Conservation (phyloP, 768 basidiomycete genomes). For the Pleurotus cornucopiae region DNA sequence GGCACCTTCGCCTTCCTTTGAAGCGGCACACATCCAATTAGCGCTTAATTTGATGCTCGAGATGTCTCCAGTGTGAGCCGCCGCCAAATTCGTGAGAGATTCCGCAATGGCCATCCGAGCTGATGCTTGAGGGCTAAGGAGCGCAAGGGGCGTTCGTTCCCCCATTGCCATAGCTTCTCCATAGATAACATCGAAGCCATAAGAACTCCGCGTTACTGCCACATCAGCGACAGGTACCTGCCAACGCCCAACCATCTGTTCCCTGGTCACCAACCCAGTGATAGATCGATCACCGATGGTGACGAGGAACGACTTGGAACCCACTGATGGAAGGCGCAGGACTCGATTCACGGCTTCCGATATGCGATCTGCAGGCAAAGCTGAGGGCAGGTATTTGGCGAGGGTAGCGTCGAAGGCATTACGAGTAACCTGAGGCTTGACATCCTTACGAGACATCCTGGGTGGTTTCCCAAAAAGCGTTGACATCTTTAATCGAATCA, state of each 20-base stretch:
- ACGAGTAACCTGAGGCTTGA: conserved; percentile 32
- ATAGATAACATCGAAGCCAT: conserved; percentile 78
- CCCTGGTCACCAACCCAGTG: conserved; percentile 90
- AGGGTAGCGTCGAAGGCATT: conserved; percentile 73
- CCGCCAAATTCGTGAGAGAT: conserved; percentile 85
- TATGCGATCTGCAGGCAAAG: conserved; percentile 40
- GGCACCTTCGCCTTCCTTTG: conserved; percentile 83
- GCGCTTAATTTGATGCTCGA: conserved; percentile 89
- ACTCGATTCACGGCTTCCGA: conserved; percentile 72
- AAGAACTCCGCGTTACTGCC: conserved; percentile 91
- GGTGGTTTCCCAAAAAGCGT: conserved; percentile 96
- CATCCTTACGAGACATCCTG: conserved; percentile 77
- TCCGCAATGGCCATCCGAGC: conserved; percentile 97
- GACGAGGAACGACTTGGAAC: conserved; percentile 95
- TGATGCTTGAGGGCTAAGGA: conserved; percentile 84
- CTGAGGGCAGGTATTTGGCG: conserved; percentile 53
- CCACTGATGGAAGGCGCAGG: conserved; percentile 87
- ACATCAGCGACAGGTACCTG: conserved; percentile 98
- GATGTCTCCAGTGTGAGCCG: conserved; percentile 69
- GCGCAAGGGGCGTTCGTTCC: conserved; percentile 89
- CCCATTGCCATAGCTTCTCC: conserved; percentile 99
- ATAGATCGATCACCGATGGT: conserved; percentile 96
- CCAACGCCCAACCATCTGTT: conserved; percentile 99
- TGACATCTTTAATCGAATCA: conserved; percentile 89
- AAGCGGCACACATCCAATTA: conserved; percentile 99